Evolutionary conservation across 768 basidiomycete species (phyloP).

Genomic region (Trametes coccinea): DNA sequence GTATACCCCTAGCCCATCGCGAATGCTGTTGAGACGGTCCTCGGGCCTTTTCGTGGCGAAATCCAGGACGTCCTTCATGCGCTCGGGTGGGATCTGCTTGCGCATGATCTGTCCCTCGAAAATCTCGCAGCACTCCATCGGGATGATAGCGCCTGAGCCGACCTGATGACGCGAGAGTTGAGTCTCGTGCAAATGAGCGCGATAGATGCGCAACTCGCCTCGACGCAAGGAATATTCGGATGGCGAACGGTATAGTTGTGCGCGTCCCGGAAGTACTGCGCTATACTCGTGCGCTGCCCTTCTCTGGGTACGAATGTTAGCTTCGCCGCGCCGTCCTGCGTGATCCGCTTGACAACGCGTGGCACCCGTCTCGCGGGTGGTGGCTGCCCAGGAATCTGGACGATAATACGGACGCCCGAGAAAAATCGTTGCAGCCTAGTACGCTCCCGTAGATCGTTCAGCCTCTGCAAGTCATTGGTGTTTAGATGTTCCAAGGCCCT

Average conservation of each 20-base stretch:
- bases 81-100: constrained; percentile 69
- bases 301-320: constrained; percentile 58
- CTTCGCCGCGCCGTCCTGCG: constrained; percentile 51
- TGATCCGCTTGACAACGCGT: constrained; percentile 66
- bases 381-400: constrained; percentile 27
- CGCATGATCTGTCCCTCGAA: constrained; percentile 68
- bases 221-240: constrained; percentile 67
- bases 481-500: constrained; percentile 60
- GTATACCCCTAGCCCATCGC: constrained; percentile 51
- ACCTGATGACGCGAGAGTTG: constrained; percentile 41
- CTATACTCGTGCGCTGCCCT: constrained; percentile 56
- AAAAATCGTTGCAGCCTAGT: constrained; percentile 57
- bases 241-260: constrained; percentile 54
- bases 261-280: constrained; percentile 57
- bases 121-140: constrained; percentile 67
- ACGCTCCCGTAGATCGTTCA: constrained; percentile 42
- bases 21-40: constrained; percentile 57
- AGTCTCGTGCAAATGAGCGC: background rate
- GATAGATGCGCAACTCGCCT: constrained; percentile 45
- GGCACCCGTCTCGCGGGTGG: constrained; percentile 36
- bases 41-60: constrained; percentile 67
- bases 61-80: constrained; percentile 58
- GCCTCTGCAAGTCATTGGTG: constrained; percentile 19
- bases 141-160: constrained; percentile 59
- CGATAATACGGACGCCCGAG: constrained; percentile 50